Conservation (phyloP, 257 asterid species). For the Primulina huaijiensis region DNA sequence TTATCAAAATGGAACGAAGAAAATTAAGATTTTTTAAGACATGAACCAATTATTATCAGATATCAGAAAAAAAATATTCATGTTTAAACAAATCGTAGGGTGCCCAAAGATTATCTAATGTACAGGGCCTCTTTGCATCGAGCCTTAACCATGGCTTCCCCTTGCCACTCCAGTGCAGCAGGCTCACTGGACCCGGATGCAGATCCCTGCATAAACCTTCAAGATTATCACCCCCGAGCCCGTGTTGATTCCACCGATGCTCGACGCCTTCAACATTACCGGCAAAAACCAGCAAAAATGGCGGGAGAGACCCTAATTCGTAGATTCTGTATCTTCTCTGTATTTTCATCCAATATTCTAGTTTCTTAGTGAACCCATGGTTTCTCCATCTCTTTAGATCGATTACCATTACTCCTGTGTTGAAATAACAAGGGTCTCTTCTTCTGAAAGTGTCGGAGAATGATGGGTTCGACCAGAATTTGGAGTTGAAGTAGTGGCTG, state of each 20-base stretch:
- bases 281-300: conserved; percentile 60
- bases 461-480: conserved; percentile 58
- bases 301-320: conserved; percentile 75
- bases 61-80: conserved; percentile 50
- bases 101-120: conserved; percentile 74
- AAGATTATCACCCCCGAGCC: conserved; percentile 76
- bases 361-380: conserved; percentile 42
- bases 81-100: conserved; percentile 70
- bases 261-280: conserved; percentile 66
- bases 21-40: background rate
- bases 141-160: conserved; percentile 90
- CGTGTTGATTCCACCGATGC: conserved; percentile 90
- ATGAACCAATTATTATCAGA: conserved; percentile 25
- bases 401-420: conserved; percentile 91
- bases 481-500: conserved; percentile 63
- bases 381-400: conserved; percentile 59
- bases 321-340: conserved; percentile 63
- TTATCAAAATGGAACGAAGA: too few relatives aligned
- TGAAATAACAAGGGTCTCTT: conserved; percentile 66
- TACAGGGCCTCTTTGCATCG: conserved; percentile 71
- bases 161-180: conserved; percentile 87
- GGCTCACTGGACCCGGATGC: conserved; percentile 85
- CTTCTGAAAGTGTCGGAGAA: conserved; percentile 38
- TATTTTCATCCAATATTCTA: conserved; percentile 77
- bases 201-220: conserved; percentile 70